Evolutionary conservation across 495 filamentous ascomycete genomes (phyloP).

Genomic region (Daldinia caldariorum): DNA sequence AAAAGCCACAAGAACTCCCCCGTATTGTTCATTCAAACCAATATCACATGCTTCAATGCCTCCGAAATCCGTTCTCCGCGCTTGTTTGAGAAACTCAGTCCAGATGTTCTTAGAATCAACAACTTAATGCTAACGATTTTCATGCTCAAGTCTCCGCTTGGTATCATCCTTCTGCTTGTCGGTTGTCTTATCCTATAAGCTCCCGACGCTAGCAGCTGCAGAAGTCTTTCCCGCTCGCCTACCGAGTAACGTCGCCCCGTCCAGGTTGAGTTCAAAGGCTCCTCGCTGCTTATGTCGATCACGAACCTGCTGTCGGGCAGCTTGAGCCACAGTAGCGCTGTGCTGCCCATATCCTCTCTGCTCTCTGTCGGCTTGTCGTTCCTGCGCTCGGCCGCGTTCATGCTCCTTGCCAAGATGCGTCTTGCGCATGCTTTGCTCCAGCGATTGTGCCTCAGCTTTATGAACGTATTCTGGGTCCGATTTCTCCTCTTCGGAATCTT

Average conservation of each 20-base stretch:
- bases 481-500: conserved; percentile 74
- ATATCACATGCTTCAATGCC: conserved; percentile 41
- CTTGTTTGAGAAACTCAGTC: conserved; percentile 17
- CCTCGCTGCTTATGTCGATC: conserved; percentile 68
- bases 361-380: conserved; percentile 56
- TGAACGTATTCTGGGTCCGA: conserved; percentile 75
- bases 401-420: conserved; percentile 74
- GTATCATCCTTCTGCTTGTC: conserved; percentile 41
- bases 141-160: conserved; percentile 8
- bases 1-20: conserved; percentile 37
- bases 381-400: conserved; percentile 58
- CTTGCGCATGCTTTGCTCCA: conserved; percentile 86
- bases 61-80: conserved; percentile 20
- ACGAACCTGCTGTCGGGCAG: conserved; percentile 77
- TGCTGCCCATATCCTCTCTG: conserved; percentile 84
- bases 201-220: conserved; percentile 51
- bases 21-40: conserved; percentile 45
- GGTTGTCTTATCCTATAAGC: conserved; percentile 38
- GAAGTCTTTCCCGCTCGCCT: conserved; percentile 68
- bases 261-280: conserved; percentile 89
- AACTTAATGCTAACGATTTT: conserved; percentile 26
- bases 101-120: conserved; percentile 21
- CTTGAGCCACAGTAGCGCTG: conserved; percentile 76
- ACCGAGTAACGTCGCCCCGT: conserved; percentile 87
- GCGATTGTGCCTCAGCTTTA: conserved; percentile 65